phyloP scores from a whole-genome alignment of 2,329 filamentous ascomycete species.

The Aspergillus sp. region DNA sequence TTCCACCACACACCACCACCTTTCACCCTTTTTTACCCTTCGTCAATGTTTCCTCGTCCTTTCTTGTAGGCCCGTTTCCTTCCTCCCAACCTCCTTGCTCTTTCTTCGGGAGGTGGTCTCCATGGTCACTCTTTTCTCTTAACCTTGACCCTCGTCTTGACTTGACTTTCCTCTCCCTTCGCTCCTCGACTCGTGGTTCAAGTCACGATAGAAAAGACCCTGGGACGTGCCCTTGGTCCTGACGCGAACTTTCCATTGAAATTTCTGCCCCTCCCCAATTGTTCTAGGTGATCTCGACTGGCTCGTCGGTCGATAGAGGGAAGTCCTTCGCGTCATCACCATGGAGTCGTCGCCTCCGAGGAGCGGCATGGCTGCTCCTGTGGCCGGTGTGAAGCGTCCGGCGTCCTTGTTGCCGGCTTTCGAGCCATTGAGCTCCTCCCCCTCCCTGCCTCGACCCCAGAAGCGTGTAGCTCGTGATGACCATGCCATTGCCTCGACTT shows the following conservation, averaged over 20 bases:
- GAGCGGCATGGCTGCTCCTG: conserved; percentile 31
- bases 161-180: conserved; percentile 16
- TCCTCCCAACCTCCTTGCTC: conserved; percentile 23
- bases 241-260: conserved; percentile 25
- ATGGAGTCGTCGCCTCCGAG: conserved; percentile 44
- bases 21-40: conserved; percentile 21
- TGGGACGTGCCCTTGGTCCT: conserved; percentile 12
- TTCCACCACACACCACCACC: conserved; percentile 33
- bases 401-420: conserved; percentile 50
- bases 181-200: conserved; percentile 12
- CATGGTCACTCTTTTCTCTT: conserved; percentile 19
- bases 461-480: conserved; percentile 48
- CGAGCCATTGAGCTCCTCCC: conserved; percentile 50
- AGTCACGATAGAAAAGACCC: conserved; percentile 12
- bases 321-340: conserved; percentile 10
- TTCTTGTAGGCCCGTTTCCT: conserved; percentile 23
- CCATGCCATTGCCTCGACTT: conserved; percentile 55
- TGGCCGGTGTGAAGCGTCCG: conserved; percentile 46
- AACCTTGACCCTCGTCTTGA: conserved; percentile 13
- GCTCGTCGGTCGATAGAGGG: conserved; percentile 8
- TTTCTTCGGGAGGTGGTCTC: conserved; percentile 16
- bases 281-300: conserved; percentile 5
- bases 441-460: conserved; percentile 46
- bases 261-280: conserved; percentile 10
- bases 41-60: conserved; percentile 22